Percentiles rank a stretch among this genome's conserved stretches.
Evolutionary conservation across 2,329 filamentous ascomycete genomes (phyloP).

Genomic region (Ascochyta rabiei): DNA sequence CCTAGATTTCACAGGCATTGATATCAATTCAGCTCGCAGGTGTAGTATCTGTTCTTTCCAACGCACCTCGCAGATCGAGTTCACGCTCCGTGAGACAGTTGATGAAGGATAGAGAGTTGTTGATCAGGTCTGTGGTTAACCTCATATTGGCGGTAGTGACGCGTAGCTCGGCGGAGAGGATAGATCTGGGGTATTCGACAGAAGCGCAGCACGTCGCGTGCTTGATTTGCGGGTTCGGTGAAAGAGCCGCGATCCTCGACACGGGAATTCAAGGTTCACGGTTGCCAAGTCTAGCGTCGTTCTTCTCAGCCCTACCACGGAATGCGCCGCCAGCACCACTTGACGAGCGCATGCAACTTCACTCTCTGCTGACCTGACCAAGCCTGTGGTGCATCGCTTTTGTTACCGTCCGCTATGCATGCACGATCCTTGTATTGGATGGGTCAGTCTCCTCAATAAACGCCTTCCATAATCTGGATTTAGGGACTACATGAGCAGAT

Average conservation of each 20-base stretch:
- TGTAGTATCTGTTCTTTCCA: constrained; percentile 98
- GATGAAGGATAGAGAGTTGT: constrained; percentile 94
- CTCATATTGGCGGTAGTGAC: constrained; percentile 67
- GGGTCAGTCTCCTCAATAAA: no score
- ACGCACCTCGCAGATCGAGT: constrained; percentile 98
- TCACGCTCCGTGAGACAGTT: constrained; percentile 99
- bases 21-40: constrained; percentile 87
- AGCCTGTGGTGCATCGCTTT: no score
- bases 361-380: no score
- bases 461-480: no score
- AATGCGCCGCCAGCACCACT: no score
- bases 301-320: not conserved
- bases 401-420: no score
- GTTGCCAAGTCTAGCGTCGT: constrained; percentile 6
- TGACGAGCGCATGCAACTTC: no score
- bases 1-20: constrained; percentile 70
- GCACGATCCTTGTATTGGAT: no score
- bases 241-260: not conserved
- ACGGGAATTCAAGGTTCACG: constrained; percentile 7
- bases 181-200: not conserved
- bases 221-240: not conserved
- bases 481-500: no score
- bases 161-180: not conserved
- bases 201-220: not conserved
- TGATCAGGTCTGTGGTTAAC: constrained; percentile 93